A percentile compares a stretch with the other conserved stretches of the same genome.
phyloP scores from a whole-genome alignment of 768 basidiomycete species.

The Erythrobasidium yunnanense region DNA sequence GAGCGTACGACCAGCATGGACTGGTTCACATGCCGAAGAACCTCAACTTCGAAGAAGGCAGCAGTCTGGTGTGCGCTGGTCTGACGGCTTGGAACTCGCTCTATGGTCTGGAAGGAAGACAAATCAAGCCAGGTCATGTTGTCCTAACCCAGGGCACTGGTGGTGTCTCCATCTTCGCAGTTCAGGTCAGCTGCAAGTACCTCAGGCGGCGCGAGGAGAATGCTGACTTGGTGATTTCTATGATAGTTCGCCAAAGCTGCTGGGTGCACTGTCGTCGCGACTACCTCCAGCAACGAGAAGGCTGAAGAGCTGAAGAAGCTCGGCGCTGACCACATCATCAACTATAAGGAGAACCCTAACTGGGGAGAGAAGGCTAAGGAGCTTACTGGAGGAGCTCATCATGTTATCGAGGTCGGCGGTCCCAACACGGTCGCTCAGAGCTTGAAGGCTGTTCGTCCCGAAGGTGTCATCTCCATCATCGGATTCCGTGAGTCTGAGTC shows the following conservation, averaged over 20 bases:
- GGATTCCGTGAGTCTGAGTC: not conserved
- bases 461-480: constrained; percentile 8
- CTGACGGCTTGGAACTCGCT: not conserved
- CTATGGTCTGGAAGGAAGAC: not conserved
- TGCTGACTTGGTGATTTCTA: not conserved
- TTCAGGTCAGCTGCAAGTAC: not conserved
- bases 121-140: constrained; percentile 26
- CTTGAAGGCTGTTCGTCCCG: not conserved
- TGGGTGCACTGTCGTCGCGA: constrained; percentile 57
- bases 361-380: constrained; percentile 52
- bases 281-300: constrained; percentile 59
- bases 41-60: not conserved
- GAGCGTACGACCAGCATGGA: not conserved
- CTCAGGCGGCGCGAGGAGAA: not conserved
- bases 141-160: constrained; percentile 37
- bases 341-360: constrained; percentile 52
- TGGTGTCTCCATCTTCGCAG: constrained; percentile 46
- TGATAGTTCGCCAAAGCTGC: constrained; percentile 55
- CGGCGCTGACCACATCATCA: constrained; percentile 49
- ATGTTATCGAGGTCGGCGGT: constrained; percentile 51
- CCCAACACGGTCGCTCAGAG: constrained; percentile 45
- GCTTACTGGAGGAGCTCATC: constrained; percentile 31
- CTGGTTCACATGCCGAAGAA: not conserved
- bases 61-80: not conserved
- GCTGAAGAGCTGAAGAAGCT: constrained; percentile 43